These are phyloP conservation scores for Isabelozyma pseudorhagii DNA, from an alignment of 805 yeast species.

Conservation along the genomic window DNA sequence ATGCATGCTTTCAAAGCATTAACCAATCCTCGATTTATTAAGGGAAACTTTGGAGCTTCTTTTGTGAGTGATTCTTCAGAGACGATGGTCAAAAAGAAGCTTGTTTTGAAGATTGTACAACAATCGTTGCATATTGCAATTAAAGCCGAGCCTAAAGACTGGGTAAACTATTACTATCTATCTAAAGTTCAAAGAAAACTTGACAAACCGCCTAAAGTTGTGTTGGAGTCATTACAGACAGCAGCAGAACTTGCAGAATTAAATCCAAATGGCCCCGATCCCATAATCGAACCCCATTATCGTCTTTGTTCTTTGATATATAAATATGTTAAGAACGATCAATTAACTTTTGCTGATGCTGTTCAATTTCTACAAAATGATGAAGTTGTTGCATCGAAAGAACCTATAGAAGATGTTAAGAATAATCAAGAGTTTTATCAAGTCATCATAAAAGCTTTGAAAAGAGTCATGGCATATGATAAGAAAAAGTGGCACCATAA, in stretches of 20 bases:
- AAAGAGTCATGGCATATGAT: conserved; percentile 53
- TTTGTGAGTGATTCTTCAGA: conserved; percentile 20
- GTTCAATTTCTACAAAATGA: conserved; percentile 37
- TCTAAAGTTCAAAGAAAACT: conserved; percentile 60
- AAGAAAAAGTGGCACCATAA: conserved; percentile 91
- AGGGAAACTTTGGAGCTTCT: conserved; percentile 18
- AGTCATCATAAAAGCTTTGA: conserved; percentile 44
- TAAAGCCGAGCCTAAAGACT: conserved; percentile 43
- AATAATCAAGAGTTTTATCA: conserved; percentile 27
- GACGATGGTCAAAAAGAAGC: conserved; percentile 14
- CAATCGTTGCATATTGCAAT: conserved; percentile 48
- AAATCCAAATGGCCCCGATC: conserved; percentile 44
- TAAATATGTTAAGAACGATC: conserved; percentile 47
- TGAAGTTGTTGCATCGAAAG: conserved; percentile 11
- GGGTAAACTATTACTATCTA: conserved; percentile 59
- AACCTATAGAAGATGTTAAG: neutral
- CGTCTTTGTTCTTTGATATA: conserved; percentile 52
- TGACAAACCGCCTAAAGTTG: conserved; percentile 21
- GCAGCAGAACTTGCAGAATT: conserved; percentile 43
- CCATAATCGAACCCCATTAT: conserved; percentile 77
- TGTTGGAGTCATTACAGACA: conserved; percentile 40
- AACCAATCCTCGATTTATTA: conserved; percentile 31
- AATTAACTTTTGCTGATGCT: conserved; percentile 37
- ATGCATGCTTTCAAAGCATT: conserved; percentile 52
- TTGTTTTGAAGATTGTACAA: conserved; percentile 38